Evolutionary conservation across 306 rosid genomes (phyloP).

Genomic region (Vigna angularis): DNA sequence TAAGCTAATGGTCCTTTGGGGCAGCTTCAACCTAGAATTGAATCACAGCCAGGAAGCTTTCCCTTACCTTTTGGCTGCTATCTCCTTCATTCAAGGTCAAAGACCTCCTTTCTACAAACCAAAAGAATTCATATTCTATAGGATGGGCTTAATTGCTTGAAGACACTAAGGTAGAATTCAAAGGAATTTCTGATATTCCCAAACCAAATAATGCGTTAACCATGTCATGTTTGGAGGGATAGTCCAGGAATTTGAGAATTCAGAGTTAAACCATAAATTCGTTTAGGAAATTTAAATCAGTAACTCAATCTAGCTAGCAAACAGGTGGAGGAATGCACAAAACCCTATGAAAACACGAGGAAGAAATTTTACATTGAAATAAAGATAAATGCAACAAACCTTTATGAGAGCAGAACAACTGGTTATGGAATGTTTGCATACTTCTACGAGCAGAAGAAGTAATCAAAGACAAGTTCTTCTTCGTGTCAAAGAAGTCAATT

Average conservation of each 20-base stretch:
- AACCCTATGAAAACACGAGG: background rate
- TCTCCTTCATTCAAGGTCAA: background rate
- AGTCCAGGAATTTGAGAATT: background rate
- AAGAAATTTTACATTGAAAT: background rate
- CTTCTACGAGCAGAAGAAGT: constrained; percentile 55
- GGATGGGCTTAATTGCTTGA: background rate
- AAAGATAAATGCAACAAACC: constrained; percentile 49
- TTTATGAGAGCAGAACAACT: constrained; percentile 56
- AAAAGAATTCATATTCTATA: background rate
- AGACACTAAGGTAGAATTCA: background rate
- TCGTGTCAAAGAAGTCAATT: constrained; percentile 56
- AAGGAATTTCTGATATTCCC: background rate
- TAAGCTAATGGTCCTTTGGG: background rate
- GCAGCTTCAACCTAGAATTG: background rate
- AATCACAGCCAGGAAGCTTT: constrained; percentile 1
- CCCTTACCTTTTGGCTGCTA: background rate
- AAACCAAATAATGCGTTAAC: constrained; percentile 20
- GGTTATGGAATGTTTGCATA: constrained; percentile 54
- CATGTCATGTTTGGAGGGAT: background rate
- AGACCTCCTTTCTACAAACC: background rate
- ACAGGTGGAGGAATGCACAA: constrained; percentile 12
- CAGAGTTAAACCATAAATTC: background rate
- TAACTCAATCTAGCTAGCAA: constrained; percentile 18
- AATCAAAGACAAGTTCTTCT: constrained; percentile 52
- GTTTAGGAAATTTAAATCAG: background rate